Conservation (phyloP, 2,329 filamentous ascomycete genomes). For the Pseudogymnoascus sp. region DNA sequence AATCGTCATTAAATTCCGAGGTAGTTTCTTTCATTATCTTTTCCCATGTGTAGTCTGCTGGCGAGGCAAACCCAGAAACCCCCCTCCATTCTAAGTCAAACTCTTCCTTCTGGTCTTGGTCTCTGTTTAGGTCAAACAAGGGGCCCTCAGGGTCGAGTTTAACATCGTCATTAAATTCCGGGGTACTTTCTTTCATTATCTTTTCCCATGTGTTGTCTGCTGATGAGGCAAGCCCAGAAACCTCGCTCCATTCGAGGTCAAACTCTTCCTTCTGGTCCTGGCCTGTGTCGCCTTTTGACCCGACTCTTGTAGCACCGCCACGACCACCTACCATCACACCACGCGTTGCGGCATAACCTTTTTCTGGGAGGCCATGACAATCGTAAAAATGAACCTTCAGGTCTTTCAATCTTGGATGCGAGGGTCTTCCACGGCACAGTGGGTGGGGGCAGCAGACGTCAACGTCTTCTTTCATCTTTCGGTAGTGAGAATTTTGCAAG, state of each 20-base stretch:
- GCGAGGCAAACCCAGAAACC: background rate
- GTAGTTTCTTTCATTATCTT: background rate
- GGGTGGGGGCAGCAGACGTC: background rate
- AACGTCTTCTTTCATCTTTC: constrained; percentile 1
- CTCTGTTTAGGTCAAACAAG: background rate
- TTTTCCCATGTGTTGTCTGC: background rate
- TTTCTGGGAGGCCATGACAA: background rate
- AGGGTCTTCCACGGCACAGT: background rate
- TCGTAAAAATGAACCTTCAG: constrained; percentile 18
- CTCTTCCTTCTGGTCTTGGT: background rate
- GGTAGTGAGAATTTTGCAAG: constrained; percentile 2
- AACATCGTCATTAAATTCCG: background rate
- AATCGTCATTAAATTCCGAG: background rate
- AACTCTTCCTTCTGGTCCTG: background rate
- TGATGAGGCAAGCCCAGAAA: background rate
- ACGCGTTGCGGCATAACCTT: constrained; percentile 1
- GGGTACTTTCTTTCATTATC: background rate
- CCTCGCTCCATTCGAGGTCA: background rate
- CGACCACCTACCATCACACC: background rate
- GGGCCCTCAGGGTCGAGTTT: background rate
- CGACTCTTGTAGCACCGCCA: background rate
- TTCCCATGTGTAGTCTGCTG: background rate
- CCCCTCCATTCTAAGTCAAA: background rate
- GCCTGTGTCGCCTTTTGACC: background rate
- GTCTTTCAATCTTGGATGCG: background rate